Evolutionary conservation across 768 basidiomycete genomes (phyloP), one percentile per base, ranked within the genome.

Genomic region (Chiua virens): DNA sequence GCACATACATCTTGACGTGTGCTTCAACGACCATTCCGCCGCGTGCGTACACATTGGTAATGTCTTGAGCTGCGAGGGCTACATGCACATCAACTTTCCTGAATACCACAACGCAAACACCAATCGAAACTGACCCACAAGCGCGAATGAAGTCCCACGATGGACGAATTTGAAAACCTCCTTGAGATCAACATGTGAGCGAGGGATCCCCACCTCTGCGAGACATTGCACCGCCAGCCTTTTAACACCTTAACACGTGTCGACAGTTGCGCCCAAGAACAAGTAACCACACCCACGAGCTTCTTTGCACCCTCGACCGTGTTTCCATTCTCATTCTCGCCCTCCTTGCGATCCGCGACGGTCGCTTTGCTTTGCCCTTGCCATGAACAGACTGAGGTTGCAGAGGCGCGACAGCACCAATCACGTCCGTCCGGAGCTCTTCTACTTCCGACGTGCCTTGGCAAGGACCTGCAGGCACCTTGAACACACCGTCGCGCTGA

Each of bases 231-330:
- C 71, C 8, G 74, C 65, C 21, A 69, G 57, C 44, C 67, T 70
- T 64, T 79, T 79, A 79, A 57, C 37, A 69, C 62, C 78, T 76
- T 45, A 5, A 27, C 10, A 5, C 18, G 2, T 11, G 20, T 4
- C 10, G 32, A 42, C 18, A 17, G 5, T 34, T 17, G 14, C 8
- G 13, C 18, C 4, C 18, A 37, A n/a, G n/a, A n/a, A n/a, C 21
- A 14, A n/a, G 10, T 8, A 6, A 25, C 17, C 15, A 39, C 37
- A 50, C 76, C 58, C 54, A 87, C 86, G 54, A 75, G 76, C 65
- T 83, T 87, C 61, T 87, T 88, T 6, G 74, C 71, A 57, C 73
- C 78, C 69, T 87, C 85, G 37, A 80, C 58, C 49, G 71, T 56
- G 22, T 54, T 55, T 15, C 61, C 65, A 9, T 49, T 54, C 34